These are phyloP conservation scores for Aotearoamyces nothofagi DNA, from an alignment of 2,329 filamentous ascomycete genomes.

Conservation along the genomic window DNA sequence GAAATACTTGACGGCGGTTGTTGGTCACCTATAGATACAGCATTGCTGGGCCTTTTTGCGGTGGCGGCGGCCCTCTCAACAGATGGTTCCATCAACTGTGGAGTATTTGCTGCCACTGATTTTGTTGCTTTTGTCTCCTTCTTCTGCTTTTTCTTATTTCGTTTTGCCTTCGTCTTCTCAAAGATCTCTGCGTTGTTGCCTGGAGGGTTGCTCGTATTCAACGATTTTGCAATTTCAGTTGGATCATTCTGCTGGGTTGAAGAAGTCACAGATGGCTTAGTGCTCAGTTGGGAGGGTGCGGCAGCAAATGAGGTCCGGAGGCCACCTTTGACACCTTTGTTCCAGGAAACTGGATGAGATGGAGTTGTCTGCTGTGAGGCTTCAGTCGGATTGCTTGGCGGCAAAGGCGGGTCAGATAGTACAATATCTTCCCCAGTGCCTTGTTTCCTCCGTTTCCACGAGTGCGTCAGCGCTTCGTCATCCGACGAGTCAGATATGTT, in stretches of 20 bases:
- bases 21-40: too few species aligned
- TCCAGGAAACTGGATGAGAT: background rate
- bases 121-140: background rate
- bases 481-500: slow-evolving; percentile 1
- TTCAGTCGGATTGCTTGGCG: background rate
- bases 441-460: background rate
- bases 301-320: background rate
- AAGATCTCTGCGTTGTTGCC: too few species aligned
- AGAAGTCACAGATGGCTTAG: too few species aligned
- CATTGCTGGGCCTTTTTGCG: too few species aligned
- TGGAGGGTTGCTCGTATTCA: background rate
- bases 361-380: background rate
- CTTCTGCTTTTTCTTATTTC: background rate
- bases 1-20: too few species aligned
- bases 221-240: too few species aligned
- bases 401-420: too few species aligned
- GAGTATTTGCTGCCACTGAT: background rate
- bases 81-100: background rate
- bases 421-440: background rate
- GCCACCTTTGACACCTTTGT: background rate
- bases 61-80: background rate
- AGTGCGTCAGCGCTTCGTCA: background rate
- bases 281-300: too few species aligned
- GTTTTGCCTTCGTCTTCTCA: too few species aligned
- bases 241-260: too few species aligned